phyloP scores from a whole-genome alignment of 1,139 yeast species.

The Meyerozyma smithsonii region DNA sequence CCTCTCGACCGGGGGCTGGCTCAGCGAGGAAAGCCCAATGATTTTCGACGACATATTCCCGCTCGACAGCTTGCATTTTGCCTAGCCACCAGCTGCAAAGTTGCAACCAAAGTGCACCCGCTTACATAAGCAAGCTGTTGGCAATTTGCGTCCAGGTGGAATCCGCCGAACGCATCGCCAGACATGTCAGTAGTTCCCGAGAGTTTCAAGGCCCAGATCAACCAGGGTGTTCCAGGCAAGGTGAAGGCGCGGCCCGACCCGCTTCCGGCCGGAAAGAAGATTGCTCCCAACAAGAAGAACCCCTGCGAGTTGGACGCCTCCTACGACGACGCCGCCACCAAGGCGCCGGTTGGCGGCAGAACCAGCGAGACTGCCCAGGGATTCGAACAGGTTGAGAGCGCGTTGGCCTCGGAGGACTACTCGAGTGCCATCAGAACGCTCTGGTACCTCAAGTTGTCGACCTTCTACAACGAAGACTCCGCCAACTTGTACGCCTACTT shows the following conservation, averaged over 20 bases:
- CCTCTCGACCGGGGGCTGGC: not conserved
- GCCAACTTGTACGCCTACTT: slow-evolving; percentile 15
- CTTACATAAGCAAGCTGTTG: not conserved
- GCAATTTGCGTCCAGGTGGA: not conserved
- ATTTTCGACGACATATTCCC: not conserved
- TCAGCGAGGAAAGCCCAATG: not conserved
- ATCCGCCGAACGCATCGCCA: too few species aligned
- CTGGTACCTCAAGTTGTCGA: slow-evolving; percentile 12
- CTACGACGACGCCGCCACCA: slow-evolving; percentile 11
- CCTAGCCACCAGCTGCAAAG: not conserved
- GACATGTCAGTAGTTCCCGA: slow-evolving; percentile 14
- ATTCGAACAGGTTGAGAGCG: slow-evolving; percentile 10
- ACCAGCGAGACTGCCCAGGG: slow-evolving; percentile 10
- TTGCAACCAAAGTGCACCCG: not conserved
- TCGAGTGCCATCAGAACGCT: slow-evolving; percentile 12
- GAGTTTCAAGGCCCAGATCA: slow-evolving; percentile 14
- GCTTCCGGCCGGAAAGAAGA: slow-evolving; percentile 14
- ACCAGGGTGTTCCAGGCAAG: slow-evolving; percentile 14
- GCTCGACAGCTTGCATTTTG: not conserved
- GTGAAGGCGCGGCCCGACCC: slow-evolving; percentile 16
- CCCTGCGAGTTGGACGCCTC: slow-evolving; percentile 12
- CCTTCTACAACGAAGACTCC: slow-evolving; percentile 13
- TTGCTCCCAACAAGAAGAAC: slow-evolving; percentile 12
- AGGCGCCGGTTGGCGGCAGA: slow-evolving; percentile 10
- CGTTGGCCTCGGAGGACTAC: slow-evolving; percentile 10